Evolutionary conservation across 176 grass and related monocot species (phyloP).

Genomic region (Chloris gayana): DNA sequence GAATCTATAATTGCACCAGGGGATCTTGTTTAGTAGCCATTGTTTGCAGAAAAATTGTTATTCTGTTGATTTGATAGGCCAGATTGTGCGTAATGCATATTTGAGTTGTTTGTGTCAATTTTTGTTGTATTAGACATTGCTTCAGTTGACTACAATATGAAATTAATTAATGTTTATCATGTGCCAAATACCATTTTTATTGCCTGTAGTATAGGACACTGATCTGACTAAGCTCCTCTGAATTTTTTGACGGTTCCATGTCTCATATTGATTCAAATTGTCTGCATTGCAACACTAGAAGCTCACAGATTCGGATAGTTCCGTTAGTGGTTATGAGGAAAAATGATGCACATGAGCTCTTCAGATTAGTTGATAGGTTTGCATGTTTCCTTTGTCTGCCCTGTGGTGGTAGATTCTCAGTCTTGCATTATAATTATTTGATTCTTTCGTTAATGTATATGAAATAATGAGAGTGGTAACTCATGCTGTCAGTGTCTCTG

Average conservation of each 20-base stretch:
- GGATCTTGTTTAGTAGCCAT: not conserved
- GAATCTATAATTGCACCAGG: not conserved
- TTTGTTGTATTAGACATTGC: not conserved
- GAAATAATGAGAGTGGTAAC: slow-evolving; percentile 15
- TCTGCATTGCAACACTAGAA: not conserved
- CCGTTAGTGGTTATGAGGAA: not conserved
- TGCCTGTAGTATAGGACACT: not conserved
- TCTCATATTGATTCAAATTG: not conserved
- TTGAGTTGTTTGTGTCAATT: not conserved
- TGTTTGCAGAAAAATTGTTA: not conserved
- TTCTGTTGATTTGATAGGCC: slow-evolving; percentile 12
- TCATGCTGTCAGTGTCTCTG: not conserved
- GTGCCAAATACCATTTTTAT: not conserved
- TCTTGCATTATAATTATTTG: not conserved
- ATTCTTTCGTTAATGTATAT: not conserved
- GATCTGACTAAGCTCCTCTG: not conserved
- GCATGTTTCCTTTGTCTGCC: not conserved
- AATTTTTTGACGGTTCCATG: not conserved
- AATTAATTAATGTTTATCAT: not conserved
- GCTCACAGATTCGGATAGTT: not conserved
- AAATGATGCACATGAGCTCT: not conserved
- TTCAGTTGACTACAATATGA: not conserved
- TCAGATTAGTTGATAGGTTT: not conserved
- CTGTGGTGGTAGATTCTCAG: not conserved
- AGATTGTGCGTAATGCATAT: not conserved